Evolutionary conservation across 495 filamentous ascomycete genomes (phyloP).

Genomic region (Aspergillus coremiiformis): DNA sequence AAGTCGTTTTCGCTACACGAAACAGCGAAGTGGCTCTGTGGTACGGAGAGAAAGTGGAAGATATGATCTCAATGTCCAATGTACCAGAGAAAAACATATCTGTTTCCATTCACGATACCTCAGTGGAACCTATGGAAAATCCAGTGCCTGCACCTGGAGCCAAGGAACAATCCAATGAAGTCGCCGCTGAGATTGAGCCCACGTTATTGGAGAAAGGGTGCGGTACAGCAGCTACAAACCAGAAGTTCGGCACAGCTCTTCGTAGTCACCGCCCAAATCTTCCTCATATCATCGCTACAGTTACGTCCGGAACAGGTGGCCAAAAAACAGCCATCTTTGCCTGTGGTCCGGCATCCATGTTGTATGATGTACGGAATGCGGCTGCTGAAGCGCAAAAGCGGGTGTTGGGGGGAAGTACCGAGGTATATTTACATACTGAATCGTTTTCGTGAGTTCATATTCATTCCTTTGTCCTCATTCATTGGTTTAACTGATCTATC

Average conservation of each 20-base stretch:
- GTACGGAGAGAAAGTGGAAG: conserved; percentile 23
- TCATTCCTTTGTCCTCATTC: background rate
- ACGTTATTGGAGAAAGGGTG: background rate
- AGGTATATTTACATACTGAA: conserved; percentile 48
- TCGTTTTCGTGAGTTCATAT: conserved; percentile 36
- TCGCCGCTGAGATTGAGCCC: background rate
- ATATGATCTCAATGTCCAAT: background rate
- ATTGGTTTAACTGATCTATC: background rate
- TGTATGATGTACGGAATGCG: conserved; percentile 43
- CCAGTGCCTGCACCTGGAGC: conserved; percentile 16
- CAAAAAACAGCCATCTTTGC: conserved; percentile 37
- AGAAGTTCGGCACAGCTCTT: background rate
- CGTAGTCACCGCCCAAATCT: conserved; percentile 30
- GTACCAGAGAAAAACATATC: background rate
- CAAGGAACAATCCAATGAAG: background rate
- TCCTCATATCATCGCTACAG: conserved; percentile 24
- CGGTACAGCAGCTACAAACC: background rate
- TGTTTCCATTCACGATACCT: conserved; percentile 26
- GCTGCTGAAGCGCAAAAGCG: conserved; percentile 39
- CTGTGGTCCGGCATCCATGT: conserved; percentile 45
- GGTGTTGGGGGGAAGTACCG: conserved; percentile 31
- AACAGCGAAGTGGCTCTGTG: conserved; percentile 17
- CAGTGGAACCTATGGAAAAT: conserved; percentile 15
- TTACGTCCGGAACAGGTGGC: conserved; percentile 11
- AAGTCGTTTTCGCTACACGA: conserved; percentile 31